Evolutionary conservation across 2,329 filamentous ascomycete species (phyloP).

Genomic region (Calonectria multiphialidica): DNA sequence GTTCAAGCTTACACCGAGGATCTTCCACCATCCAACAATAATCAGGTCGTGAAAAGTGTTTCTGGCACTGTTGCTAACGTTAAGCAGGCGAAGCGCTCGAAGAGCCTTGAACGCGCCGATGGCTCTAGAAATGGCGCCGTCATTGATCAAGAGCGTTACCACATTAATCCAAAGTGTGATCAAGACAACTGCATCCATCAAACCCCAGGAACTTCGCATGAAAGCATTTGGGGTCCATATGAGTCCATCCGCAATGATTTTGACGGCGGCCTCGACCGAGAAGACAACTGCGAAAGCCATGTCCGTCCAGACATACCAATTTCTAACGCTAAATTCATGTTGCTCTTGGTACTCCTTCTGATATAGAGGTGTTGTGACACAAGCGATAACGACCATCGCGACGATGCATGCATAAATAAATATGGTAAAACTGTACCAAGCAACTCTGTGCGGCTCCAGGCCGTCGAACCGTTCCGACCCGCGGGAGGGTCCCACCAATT

Average conservation of each 20-base stretch:
- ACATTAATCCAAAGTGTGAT: slow-evolving; percentile 97
- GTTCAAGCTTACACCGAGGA: slow-evolving; percentile 76
- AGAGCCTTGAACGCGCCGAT: slow-evolving; percentile 98
- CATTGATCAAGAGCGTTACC: slow-evolving; percentile 81
- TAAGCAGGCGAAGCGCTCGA: slow-evolving; percentile 89
- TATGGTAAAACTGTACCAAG: slow-evolving; percentile 94
- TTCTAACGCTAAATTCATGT: slow-evolving; percentile 70
- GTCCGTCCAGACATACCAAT: slow-evolving; percentile 97
- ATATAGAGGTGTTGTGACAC: slow-evolving; percentile 93
- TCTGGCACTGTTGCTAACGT: slow-evolving; percentile 94
- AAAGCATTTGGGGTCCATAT: slow-evolving; percentile 98
- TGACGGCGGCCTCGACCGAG: slow-evolving; percentile 87
- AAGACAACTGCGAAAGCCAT: slow-evolving; percentile 91
- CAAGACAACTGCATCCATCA: slow-evolving; percentile 93
- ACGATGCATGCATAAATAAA: slow-evolving; percentile 95
- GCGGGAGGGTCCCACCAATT: slow-evolving; percentile 90
- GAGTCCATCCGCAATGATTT: slow-evolving; percentile 94
- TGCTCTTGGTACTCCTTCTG: slow-evolving; percentile 85
- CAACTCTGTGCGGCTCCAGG: slow-evolving; percentile 85
- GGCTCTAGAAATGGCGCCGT: slow-evolving; percentile 87
- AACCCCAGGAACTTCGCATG: slow-evolving; percentile 94
- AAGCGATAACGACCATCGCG: slow-evolving; percentile 97
- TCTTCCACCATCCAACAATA: slow-evolving; percentile 93
- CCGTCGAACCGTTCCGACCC: slow-evolving; percentile 90
- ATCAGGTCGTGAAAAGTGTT: slow-evolving; percentile 98